Conservation (phyloP, 2,329 filamentous ascomycete species). For the Verticillium nubilum region DNA sequence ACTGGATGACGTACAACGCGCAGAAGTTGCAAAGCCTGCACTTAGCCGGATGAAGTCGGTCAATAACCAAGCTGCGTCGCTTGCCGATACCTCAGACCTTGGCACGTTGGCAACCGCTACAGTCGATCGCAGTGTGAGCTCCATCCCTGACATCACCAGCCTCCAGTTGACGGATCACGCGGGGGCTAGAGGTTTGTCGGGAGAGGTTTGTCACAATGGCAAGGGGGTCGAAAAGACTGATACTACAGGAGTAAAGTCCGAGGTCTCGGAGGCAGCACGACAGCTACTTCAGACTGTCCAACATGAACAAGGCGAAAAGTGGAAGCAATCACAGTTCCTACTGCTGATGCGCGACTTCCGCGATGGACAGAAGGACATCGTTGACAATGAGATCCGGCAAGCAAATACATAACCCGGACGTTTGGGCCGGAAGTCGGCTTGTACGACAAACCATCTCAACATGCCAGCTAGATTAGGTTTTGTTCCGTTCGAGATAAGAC, state of each 20-base stretch:
- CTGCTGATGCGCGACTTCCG: conserved; percentile 39
- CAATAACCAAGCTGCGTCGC: no score
- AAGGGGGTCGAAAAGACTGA: background rate
- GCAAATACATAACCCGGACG: conserved; percentile 9
- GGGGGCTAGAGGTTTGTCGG: background rate
- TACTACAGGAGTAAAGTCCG: conserved; percentile 10
- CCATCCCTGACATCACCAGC: background rate
- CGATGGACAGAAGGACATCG: conserved; percentile 37
- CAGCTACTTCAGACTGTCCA: conserved; percentile 36
- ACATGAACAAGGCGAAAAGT: conserved; percentile 39
- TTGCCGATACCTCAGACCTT: background rate
- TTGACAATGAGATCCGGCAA: conserved; percentile 33
- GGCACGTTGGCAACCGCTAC: background rate
- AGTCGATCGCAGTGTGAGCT: background rate
- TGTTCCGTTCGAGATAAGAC: no score
- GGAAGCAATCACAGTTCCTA: conserved; percentile 40
- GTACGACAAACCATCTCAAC: no score
- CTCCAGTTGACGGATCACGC: background rate
- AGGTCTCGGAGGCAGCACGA: conserved; percentile 35
- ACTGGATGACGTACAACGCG: conserved; percentile 19
- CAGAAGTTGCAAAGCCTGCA: background rate
- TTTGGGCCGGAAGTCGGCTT: no score
- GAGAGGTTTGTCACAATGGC: background rate
- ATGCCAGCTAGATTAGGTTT: no score
- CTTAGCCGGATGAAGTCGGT: background rate